These are phyloP conservation scores for Rhodotorula sp. DNA, from an alignment of 1,284 basidiomycete genomes.

Conservation along the genomic window DNA sequence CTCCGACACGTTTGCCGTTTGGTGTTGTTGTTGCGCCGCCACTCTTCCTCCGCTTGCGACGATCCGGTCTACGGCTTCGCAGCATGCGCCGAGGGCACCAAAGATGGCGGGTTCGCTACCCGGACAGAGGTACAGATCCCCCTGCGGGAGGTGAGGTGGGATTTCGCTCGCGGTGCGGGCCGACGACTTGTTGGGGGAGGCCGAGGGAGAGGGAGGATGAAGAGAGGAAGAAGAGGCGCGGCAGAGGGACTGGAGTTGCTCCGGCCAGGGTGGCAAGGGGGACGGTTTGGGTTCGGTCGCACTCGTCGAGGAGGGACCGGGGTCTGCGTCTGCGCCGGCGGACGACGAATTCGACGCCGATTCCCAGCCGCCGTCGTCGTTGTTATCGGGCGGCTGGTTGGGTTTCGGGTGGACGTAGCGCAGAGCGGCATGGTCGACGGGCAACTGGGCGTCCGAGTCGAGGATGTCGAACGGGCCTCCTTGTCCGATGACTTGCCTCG, in stretches of 20 bases:
- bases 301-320: background rate
- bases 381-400: slow-evolving; percentile 47
- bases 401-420: slow-evolving; percentile 61
- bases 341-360: background rate
- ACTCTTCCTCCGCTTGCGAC: slow-evolving; percentile 45
- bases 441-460: slow-evolving; percentile 12
- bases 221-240: slow-evolving; percentile 3
- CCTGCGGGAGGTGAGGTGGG: slow-evolving; percentile 67
- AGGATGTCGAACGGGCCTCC: slow-evolving; percentile 40
- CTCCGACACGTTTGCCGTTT: background rate
- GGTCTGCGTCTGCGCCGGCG: background rate
- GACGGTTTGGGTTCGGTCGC: background rate
- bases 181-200: background rate
- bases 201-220: slow-evolving; percentile 55
- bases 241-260: slow-evolving; percentile 28
- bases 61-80: slow-evolving; percentile 76
- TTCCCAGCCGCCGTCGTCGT: slow-evolving; percentile 1
- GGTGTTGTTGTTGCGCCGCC: background rate
- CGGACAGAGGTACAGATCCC: slow-evolving; percentile 78
- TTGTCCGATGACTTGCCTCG: slow-evolving; percentile 3
- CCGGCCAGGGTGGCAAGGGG: slow-evolving; percentile 24
- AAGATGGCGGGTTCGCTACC: slow-evolving; percentile 69
- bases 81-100: slow-evolving; percentile 74
- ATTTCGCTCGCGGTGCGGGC: slow-evolving; percentile 59
- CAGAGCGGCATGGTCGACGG: slow-evolving; percentile 62